Conservation (phyloP, 1,139 yeast genomes). For the Blastobotrys elegans region DNA sequence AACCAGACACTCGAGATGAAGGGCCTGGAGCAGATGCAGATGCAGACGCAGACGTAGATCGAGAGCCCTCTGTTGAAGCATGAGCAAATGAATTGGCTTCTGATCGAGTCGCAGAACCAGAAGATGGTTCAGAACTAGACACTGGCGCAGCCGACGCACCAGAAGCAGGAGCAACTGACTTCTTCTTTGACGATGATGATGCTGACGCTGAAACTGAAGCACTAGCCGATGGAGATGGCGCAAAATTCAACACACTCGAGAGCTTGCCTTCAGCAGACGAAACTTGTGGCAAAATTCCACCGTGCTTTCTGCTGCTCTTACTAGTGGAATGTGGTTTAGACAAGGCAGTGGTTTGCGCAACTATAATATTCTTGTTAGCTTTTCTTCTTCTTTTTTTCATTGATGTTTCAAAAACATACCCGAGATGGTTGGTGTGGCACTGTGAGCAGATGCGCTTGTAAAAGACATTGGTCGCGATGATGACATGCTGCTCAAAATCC, state of each 20-base stretch:
- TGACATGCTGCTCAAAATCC: slow-evolving; percentile 21
- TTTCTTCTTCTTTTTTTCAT: background rate
- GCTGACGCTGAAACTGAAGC: slow-evolving; percentile 9
- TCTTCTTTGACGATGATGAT: too few species aligned
- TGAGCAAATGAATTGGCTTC: background rate
- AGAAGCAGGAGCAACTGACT: too few species aligned
- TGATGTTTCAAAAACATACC: slow-evolving; percentile 4
- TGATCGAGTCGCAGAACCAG: background rate
- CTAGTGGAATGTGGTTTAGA: background rate
- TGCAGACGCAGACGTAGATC: slow-evolving; percentile 4
- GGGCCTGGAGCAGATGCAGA: slow-evolving; percentile 7
- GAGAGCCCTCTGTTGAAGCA: too few species aligned
- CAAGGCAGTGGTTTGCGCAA: slow-evolving; percentile 2
- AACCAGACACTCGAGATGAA: too few species aligned
- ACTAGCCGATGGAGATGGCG: slow-evolving; percentile 6
- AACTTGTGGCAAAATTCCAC: background rate
- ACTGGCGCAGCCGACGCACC: background rate
- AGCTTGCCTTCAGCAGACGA: slow-evolving; percentile 6
- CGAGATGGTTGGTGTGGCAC: slow-evolving; percentile 5
- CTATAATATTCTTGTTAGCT: slow-evolving; percentile 7
- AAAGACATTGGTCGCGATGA: slow-evolving; percentile 21
- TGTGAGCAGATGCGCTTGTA: slow-evolving; percentile 12
- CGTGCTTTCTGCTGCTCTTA: background rate
- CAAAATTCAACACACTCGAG: background rate
- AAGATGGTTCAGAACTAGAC: background rate